Base-by-base conservation (phyloP, 768 basidiomycete species). In the Lactifluus echinatus region DNA sequence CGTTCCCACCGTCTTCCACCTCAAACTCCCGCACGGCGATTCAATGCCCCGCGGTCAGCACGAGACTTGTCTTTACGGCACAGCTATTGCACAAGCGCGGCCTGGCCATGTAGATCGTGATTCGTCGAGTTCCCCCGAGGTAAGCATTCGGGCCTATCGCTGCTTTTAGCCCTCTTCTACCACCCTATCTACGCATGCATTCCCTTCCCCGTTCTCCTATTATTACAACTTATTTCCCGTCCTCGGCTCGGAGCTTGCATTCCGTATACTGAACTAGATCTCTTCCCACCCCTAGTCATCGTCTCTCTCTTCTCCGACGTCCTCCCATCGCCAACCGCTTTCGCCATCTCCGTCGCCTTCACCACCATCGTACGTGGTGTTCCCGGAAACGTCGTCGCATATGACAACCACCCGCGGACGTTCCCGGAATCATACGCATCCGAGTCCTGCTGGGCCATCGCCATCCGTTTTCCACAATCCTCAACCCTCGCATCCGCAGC, bases 31-130 rank as follows among this genome's bases (percentile, higher is more conserved):
- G 0, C 81, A 79, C 19, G 40, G 52, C 52, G 79, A 77, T 63
- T 78, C 77, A 43, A 82, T 79, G 23, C 71, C 83, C 24, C 74
- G 77, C 8, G 76, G 72, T 47, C 72, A 79, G 11, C 68, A 83
- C 17, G 82, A 83, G 69, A 68, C 76, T 1, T 80, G 81, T 45
- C 65, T 83, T n/a, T 67, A 69, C 56, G 65, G 62, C 14, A 7
- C 46, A 4, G 66, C 68, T 59, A 66, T 65, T 55, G 59, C 61
- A 26, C 64, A 64, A 50, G 59, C 64, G n/a, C 44, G 42, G 23
- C 56, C 49, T 23, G 34, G 29, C 26, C 34, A 33, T 12, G 60
- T 63, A 48, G 59, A 64, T 26, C 55, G 53, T 42, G 64, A 64
- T 26, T 55, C 50, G 29, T 56, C 57, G 50, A 64, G 58, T 45